A percentile compares a stretch with the other conserved stretches of the same genome.
phyloP scores from a whole-genome alignment of 306 rosid genomes.

The Ochetophila trinervis region DNA sequence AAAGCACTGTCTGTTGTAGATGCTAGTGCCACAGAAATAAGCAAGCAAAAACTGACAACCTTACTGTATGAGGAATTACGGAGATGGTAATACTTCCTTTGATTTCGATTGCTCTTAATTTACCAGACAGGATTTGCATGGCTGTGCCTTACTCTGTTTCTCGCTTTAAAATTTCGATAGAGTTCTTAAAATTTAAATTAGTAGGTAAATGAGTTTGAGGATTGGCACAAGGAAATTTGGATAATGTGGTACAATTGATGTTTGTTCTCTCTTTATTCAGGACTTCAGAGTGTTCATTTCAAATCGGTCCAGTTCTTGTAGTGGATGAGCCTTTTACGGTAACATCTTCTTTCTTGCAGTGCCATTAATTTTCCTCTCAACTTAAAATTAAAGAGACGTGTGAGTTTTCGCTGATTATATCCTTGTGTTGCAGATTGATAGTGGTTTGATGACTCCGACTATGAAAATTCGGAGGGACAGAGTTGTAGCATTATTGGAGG shows the following conservation, averaged over 20 bases:
- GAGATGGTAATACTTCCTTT: conserved; percentile 48
- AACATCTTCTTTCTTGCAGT: conserved; percentile 22
- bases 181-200: too few species aligned
- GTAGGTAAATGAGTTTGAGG: too few species aligned
- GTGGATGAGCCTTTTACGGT: conserved; percentile 83
- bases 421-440: conserved; percentile 61
- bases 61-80: conserved; percentile 57
- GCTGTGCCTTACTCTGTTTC: not conserved
- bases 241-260: not conserved
- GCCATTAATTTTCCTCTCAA: not conserved
- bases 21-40: conserved; percentile 49
- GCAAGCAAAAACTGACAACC: conserved; percentile 45
- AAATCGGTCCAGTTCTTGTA: conserved; percentile 85
- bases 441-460: conserved; percentile 86
- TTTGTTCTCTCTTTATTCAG: conserved; percentile 39
- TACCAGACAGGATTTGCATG: not conserved
- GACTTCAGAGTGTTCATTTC: conserved; percentile 68
- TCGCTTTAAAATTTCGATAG: too few species aligned
- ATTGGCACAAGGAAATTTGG: not conserved
- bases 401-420: conserved; percentile 19
- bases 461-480: conserved; percentile 84
- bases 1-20: conserved; percentile 45
- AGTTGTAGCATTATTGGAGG: conserved; percentile 50
- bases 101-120: conserved; percentile 8
- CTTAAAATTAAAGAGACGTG: conserved; percentile 1